Percentiles rank a stretch among this genome's conserved stretches.
Evolutionary conservation across 805 yeast genomes (phyloP).

Genomic region (Ogataea siamensis): DNA sequence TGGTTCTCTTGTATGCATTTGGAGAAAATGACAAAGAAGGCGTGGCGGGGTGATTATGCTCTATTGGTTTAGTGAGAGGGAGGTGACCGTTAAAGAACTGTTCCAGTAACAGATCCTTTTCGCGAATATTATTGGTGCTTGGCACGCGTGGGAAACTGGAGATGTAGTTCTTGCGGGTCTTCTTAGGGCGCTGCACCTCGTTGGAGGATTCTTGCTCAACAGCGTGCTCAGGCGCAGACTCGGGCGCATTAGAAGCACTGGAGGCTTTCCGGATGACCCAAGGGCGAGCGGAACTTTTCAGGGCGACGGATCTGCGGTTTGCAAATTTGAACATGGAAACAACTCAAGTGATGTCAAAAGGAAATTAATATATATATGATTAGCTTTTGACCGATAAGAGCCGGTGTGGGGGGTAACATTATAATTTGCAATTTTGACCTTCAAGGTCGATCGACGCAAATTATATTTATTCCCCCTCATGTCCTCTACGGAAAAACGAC

Average conservation of each 20-base stretch:
- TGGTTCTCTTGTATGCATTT: slow-evolving; percentile 19
- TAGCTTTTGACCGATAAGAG: slow-evolving; percentile 13
- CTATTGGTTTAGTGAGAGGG: slow-evolving; percentile 32
- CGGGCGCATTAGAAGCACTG: slow-evolving; percentile 8
- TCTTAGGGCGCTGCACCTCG: slow-evolving; percentile 17
- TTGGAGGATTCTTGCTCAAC: slow-evolving; percentile 7
- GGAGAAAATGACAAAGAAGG: slow-evolving; percentile 23
- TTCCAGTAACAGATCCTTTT: slow-evolving; percentile 29
- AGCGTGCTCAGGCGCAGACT: slow-evolving; percentile 6
- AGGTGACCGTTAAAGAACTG: slow-evolving; percentile 30
- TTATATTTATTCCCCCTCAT: slow-evolving; percentile 9
- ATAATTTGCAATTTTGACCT: background rate
- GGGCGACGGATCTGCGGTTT: background rate
- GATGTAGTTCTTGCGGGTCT: slow-evolving; percentile 23
- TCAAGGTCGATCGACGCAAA: slow-evolving; percentile 8
- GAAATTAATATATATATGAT: slow-evolving; percentile 4
- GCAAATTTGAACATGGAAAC: slow-evolving; percentile 8
- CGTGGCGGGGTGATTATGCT: slow-evolving; percentile 28
- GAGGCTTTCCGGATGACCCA: slow-evolving; percentile 4
- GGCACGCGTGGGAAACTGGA: slow-evolving; percentile 35
- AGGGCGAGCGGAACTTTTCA: too few species aligned
- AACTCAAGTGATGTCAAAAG: background rate
- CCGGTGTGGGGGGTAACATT: slow-evolving; percentile 7
- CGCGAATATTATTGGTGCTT: slow-evolving; percentile 31
- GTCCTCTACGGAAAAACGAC: slow-evolving; percentile 33